Conservation (phyloP, 1,139 yeast genomes). For the Magnusiomyces sp. region DNA sequence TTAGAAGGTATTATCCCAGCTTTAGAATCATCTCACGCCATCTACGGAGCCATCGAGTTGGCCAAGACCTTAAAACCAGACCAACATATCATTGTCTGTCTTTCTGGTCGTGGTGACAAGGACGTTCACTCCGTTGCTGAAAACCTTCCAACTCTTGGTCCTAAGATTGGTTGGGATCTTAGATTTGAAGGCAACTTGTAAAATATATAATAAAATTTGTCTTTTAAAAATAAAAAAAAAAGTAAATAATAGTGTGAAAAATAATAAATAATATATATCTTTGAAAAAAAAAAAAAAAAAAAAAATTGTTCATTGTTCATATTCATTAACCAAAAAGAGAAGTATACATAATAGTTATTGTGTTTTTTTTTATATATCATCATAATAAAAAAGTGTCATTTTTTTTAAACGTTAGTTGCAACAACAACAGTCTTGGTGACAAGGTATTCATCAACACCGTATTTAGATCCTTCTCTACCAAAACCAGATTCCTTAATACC, state of each 20-base stretch:
- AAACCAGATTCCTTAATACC: constrained; percentile 75
- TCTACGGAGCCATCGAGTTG: constrained; percentile 78
- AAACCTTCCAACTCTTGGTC: constrained; percentile 80
- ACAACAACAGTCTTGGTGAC: constrained; percentile 51
- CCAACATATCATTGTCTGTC: constrained; percentile 73
- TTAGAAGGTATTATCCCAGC: constrained; percentile 98
- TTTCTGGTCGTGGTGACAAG: constrained; percentile 98
- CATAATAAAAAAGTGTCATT: too few relatives aligned
- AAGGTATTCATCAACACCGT: constrained; percentile 69
- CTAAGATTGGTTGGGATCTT: constrained; percentile 89
- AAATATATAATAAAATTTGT: background rate
- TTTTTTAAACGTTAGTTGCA: too few relatives aligned
- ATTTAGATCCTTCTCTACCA: constrained; percentile 73
- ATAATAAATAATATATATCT: too few relatives aligned
- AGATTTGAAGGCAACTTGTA: constrained; percentile 50
- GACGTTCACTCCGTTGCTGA: constrained; percentile 98
- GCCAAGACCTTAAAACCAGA: constrained; percentile 81
- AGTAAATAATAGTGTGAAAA: background rate
- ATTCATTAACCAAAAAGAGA: too few relatives aligned
- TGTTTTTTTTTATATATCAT: too few relatives aligned
- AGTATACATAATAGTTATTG: too few relatives aligned
- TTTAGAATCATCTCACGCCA: constrained; percentile 92
- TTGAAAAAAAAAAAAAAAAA: too few relatives aligned
- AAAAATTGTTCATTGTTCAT: background rate
- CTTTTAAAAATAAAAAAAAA: background rate